Evolutionary conservation across 2,329 filamentous ascomycete species (phyloP).

Genomic region (Fonsecaea pedrosoi): DNA sequence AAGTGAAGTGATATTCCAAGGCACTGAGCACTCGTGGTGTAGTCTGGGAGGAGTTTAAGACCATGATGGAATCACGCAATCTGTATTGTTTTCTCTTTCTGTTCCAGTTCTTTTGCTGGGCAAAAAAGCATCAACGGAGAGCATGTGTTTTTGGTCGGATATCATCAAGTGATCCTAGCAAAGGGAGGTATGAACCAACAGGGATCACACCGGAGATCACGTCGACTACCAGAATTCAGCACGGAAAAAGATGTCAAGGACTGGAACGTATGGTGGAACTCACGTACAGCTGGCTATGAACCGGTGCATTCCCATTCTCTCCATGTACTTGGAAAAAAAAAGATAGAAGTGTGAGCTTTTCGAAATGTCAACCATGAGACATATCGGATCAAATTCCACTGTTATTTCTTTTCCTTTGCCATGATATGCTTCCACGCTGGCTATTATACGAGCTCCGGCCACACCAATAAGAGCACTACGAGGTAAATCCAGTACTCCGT

Average conservation of each 20-base stretch:
- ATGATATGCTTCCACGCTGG: background rate
- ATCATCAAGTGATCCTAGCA: background rate
- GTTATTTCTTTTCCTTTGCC: background rate
- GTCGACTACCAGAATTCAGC: background rate
- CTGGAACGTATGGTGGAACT: background rate
- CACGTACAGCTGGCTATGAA: background rate
- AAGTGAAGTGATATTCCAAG: constrained; percentile 21
- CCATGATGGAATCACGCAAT: constrained; percentile 25
- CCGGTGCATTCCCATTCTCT: background rate
- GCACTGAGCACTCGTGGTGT: constrained; percentile 35
- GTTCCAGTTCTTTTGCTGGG: constrained; percentile 4
- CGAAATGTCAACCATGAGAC: background rate
- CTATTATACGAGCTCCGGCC: background rate
- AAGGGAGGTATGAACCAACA: background rate
- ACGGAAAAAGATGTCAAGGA: background rate
- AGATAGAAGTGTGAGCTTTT: background rate
- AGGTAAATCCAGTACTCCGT: too few species aligned
- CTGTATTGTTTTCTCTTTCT: background rate
- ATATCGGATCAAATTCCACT: background rate
- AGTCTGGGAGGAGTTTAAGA: constrained; percentile 37
- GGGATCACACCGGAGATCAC: background rate
- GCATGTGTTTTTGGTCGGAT: background rate
- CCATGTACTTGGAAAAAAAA: background rate
- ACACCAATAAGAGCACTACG: background rate
- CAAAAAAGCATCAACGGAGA: background rate